These are phyloP conservation scores for Skeletonema grethae DNA, from an alignment of 108 stramenopile genomes.

Conservation along the genomic window DNA sequence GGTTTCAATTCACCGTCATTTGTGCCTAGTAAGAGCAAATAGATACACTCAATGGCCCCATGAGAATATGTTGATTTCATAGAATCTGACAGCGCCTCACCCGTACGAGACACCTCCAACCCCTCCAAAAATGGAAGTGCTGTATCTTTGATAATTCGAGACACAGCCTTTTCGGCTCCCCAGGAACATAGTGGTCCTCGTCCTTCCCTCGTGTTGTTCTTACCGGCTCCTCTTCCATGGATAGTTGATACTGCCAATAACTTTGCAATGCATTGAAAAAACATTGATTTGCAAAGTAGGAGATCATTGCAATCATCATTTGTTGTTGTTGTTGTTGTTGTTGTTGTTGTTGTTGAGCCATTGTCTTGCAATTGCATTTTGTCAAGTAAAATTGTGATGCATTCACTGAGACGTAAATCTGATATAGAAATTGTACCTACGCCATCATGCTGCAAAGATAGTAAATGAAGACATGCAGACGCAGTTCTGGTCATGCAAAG, in stretches of 20 bases:
- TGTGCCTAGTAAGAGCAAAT: conserved; percentile 26
- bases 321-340: too few relatives aligned
- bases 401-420: conserved; percentile 32
- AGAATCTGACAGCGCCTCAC: background rate
- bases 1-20: background rate
- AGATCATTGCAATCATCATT: background rate
- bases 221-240: background rate
- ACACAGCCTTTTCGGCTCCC: conserved; percentile 47
- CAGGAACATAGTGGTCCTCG: conserved; percentile 33
- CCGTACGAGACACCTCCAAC: background rate
- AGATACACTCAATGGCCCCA: conserved; percentile 33
- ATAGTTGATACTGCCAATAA: conserved; percentile 27
- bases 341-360: background rate
- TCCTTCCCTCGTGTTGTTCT: conserved; percentile 5
- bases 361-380: conserved; percentile 1
- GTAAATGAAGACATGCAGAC: conserved; percentile 21
- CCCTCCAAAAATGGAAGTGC: conserved; percentile 36
- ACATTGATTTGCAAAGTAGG: conserved; percentile 28
- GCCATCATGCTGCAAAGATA: background rate
- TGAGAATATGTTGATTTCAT: conserved; percentile 18
- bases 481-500: conserved; percentile 16
- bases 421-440: conserved; percentile 13
- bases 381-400: conserved; percentile 35
- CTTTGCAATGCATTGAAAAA: conserved; percentile 40
- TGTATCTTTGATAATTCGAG: conserved; percentile 31